These are phyloP conservation scores for Schizothecium vesticola DNA, from an alignment of 495 filamentous ascomycete species.

Conservation along the genomic window DNA sequence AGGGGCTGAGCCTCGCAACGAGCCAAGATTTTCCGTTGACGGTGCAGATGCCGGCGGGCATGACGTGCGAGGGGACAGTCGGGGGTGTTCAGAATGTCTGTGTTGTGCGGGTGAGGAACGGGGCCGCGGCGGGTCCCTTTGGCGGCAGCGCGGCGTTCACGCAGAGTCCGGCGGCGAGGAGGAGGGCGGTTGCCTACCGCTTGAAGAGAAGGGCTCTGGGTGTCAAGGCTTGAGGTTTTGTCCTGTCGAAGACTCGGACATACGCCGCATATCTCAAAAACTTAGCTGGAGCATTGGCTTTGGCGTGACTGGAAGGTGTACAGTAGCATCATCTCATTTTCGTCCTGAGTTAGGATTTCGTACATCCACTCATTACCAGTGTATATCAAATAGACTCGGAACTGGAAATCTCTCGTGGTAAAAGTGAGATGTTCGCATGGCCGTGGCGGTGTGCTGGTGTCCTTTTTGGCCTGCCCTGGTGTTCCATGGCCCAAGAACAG, in stretches of 20 bases:
- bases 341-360: neutral
- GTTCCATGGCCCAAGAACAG: too few species aligned
- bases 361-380: neutral
- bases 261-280: neutral
- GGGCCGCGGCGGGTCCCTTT: slow-evolving; percentile 54
- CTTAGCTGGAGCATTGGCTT: neutral
- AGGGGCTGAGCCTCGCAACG: slow-evolving; percentile 45
- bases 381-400: neutral
- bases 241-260: neutral
- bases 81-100: slow-evolving; percentile 52
- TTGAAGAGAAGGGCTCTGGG: slow-evolving; percentile 35
- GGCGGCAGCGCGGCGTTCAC: slow-evolving; percentile 53
- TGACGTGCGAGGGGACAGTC: slow-evolving; percentile 53
- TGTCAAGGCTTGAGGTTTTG: slow-evolving; percentile 11
- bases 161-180: slow-evolving; percentile 41
- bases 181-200: slow-evolving; percentile 42
- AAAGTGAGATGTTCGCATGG: neutral
- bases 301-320: neutral
- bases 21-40: slow-evolving; percentile 51
- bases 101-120: slow-evolving; percentile 53
- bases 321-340: neutral
- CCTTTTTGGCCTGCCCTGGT: too few species aligned
- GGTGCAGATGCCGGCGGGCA: slow-evolving; percentile 55
- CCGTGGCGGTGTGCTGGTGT: too few species aligned
- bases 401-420: neutral